Evolutionary conservation across 2,329 filamentous ascomycete species (phyloP).

Genomic region (Neofusicoccum cordaticola): DNA sequence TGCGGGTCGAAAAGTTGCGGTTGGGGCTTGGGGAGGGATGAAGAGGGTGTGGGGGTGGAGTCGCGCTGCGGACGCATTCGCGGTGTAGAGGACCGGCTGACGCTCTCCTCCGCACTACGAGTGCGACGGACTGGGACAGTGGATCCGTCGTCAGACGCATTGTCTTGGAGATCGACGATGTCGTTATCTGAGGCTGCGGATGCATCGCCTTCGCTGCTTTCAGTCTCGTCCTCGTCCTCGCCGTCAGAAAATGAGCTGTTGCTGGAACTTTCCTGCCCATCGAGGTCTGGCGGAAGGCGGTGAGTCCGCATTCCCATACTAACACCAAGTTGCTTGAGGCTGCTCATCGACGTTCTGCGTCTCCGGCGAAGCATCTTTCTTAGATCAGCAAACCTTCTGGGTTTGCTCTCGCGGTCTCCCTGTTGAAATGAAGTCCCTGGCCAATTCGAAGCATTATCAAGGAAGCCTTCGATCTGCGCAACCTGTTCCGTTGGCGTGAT

Average conservation of each 20-base stretch:
- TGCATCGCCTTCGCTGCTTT: constrained; percentile 28
- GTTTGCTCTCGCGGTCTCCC: constrained; percentile 41
- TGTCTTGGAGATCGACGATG: constrained; percentile 15
- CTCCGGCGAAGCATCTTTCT: constrained; percentile 60
- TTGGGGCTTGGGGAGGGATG: neutral
- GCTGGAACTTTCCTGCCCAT: constrained; percentile 43
- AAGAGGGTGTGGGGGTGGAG: neutral
- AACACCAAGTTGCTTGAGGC: constrained; percentile 55
- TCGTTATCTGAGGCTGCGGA: constrained; percentile 25
- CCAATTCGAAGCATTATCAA: constrained; percentile 47
- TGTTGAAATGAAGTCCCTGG: constrained; percentile 51
- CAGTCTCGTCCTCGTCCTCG: constrained; percentile 30
- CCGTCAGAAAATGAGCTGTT: constrained; percentile 37
- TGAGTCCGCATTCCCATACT: constrained; percentile 75
- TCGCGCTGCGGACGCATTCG: neutral
- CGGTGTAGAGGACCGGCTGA: neutral
- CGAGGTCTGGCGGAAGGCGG: constrained; percentile 61
- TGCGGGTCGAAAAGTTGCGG: neutral
- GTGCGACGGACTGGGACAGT: neutral
- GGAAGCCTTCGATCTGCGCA: constrained; percentile 43
- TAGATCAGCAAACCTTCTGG: constrained; percentile 57
- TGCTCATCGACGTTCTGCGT: constrained; percentile 49
- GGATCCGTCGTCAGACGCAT: neutral
- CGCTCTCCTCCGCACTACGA: neutral
- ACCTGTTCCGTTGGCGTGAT: constrained; percentile 44